Conservation (phyloP, 2,329 filamentous ascomycete species). For the Fusarium nanum region DNA sequence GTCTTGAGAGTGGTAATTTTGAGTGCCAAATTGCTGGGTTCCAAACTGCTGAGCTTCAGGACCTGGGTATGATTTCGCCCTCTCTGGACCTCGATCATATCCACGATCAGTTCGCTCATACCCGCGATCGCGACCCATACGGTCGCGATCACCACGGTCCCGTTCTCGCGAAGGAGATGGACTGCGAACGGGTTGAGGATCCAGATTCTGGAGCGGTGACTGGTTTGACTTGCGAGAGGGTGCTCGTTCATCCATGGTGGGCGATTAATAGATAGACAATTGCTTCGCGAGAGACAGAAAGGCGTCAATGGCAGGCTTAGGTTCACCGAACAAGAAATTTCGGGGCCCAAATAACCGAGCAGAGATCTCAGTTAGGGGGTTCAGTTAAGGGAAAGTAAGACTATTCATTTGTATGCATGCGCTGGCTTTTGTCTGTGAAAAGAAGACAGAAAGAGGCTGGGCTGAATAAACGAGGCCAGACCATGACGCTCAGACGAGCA, state of each 20-base stretch:
- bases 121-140: background rate
- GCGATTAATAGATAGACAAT: background rate
- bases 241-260: constrained; percentile 28
- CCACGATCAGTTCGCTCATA: constrained; percentile 4
- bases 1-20: constrained; percentile 35
- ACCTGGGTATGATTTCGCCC: constrained; percentile 37
- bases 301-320: background rate
- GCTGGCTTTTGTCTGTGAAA: constrained; percentile 30
- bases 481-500: constrained; percentile 41
- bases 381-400: background rate
- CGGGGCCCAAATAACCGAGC: constrained; percentile 9
- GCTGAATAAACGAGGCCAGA: constrained; percentile 36
- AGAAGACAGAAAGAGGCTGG: constrained; percentile 44
- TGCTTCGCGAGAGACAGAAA: background rate
- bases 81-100: constrained; percentile 33
- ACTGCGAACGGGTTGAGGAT: constrained; percentile 46
- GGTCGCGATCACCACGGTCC: constrained; percentile 23
- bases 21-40: constrained; percentile 23
- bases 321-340: constrained; percentile 8
- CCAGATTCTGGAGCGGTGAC: constrained; percentile 43
- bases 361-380: constrained; percentile 15
- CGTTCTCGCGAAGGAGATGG: constrained; percentile 40
- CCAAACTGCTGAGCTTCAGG: constrained; percentile 36
- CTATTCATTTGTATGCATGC: constrained; percentile 22
- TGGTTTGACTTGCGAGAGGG: constrained; percentile 36